Percentiles rank a stretch among this genome's conserved stretches.
Conservation (phyloP, 2,329 filamentous ascomycete species). For the Fusarium penzigii region DNA sequence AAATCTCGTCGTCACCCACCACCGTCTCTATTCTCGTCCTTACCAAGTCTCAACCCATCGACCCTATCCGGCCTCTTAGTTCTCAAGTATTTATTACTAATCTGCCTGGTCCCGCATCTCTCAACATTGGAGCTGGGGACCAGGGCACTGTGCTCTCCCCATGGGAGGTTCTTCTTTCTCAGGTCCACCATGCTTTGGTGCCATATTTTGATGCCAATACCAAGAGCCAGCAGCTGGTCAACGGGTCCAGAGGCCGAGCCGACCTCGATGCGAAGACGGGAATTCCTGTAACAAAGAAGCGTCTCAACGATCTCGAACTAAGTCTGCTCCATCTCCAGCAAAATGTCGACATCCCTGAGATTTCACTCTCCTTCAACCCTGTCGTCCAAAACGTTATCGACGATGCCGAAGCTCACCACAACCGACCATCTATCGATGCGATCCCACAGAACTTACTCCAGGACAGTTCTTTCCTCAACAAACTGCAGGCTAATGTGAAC, state of each 20-base stretch:
- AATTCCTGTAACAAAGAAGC: slow-evolving; percentile 96
- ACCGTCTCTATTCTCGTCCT: slow-evolving; percentile 85
- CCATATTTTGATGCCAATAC: slow-evolving; percentile 98
- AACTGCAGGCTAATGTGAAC: slow-evolving; percentile 89
- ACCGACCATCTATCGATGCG: slow-evolving; percentile 73
- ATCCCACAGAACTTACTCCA: slow-evolving; percentile 76
- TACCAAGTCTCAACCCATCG: slow-evolving; percentile 87
- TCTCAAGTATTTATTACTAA: slow-evolving; percentile 93
- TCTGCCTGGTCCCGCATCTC: slow-evolving; percentile 76
- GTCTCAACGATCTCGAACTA: slow-evolving; percentile 89
- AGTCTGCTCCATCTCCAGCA: slow-evolving; percentile 91
- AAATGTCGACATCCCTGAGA: slow-evolving; percentile 95
- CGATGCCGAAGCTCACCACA: slow-evolving; percentile 66
- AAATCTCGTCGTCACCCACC: slow-evolving; percentile 77
- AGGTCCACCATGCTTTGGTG: slow-evolving; percentile 86
- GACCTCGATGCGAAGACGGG: slow-evolving; percentile 92
- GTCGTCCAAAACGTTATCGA: slow-evolving; percentile 84
- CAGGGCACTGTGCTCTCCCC: slow-evolving; percentile 76
- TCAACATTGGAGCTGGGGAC: slow-evolving; percentile 65
- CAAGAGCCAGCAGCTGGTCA: slow-evolving; percentile 70
- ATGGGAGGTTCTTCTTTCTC: slow-evolving; percentile 88
- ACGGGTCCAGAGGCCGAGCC: slow-evolving; percentile 68
- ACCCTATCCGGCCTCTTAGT: slow-evolving; percentile 77
- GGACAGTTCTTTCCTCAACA: slow-evolving; percentile 91
- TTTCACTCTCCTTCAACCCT: slow-evolving; percentile 84